Evolutionary conservation across 306 rosid genomes (phyloP).

Genomic region (Mimosa bimucronata): DNA sequence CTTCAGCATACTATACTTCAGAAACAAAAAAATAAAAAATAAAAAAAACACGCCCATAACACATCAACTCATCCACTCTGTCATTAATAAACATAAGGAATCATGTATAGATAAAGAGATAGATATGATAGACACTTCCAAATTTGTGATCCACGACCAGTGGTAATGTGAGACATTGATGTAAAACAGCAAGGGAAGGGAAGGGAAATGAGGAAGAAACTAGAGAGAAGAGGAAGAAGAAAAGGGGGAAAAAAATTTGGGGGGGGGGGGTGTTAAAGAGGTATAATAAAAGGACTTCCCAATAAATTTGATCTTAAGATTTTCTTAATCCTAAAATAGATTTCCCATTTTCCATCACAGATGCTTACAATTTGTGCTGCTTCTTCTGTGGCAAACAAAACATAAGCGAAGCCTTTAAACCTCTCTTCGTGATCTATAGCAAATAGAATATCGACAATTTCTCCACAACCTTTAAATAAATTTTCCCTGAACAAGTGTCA

Average conservation of each 20-base stretch:
- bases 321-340: neutral
- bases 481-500: conserved; percentile 53
- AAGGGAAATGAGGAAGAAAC: neutral
- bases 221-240: neutral
- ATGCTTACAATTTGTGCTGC: conserved; percentile 61
- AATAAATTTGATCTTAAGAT: neutral
- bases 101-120: neutral
- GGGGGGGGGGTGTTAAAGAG: neutral
- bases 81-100: neutral
- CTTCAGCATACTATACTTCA: neutral
- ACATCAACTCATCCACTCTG: conserved; percentile 8
- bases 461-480: conserved; percentile 72
- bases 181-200: neutral
- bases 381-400: conserved; percentile 67
- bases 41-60: too few relatives aligned
- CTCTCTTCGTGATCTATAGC: conserved; percentile 51
- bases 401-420: conserved; percentile 78
- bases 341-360: neutral
- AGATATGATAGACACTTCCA: neutral
- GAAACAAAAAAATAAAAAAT: neutral
- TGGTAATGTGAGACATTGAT: neutral
- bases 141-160: neutral
- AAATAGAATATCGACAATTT: conserved; percentile 71
- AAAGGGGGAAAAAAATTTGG: neutral
- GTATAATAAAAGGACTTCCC: neutral